Evolutionary conservation across 257 asterid genomes (phyloP).

Genomic region (Solanum etuberosum): DNA sequence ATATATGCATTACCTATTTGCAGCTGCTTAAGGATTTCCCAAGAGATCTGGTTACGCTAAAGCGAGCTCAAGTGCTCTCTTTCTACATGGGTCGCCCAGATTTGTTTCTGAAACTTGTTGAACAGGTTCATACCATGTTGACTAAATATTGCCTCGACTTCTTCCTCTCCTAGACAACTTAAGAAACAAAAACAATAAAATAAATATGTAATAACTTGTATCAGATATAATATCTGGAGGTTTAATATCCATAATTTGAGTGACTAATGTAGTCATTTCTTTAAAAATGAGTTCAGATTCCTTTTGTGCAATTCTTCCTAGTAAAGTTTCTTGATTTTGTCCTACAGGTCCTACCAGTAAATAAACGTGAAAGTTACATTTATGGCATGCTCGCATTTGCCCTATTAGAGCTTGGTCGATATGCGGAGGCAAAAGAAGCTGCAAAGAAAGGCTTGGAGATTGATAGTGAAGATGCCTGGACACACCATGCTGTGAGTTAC

Average conservation of each 20-base stretch:
- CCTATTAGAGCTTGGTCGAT: constrained; percentile 72
- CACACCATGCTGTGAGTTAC: constrained; percentile 83
- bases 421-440: constrained; percentile 70
- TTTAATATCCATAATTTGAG: neutral
- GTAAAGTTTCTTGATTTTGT: neutral
- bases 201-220: neutral
- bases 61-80: constrained; percentile 80
- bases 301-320: neutral
- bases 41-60: constrained; percentile 64
- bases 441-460: constrained; percentile 66
- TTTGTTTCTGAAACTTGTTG: constrained; percentile 60
- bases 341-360: constrained; percentile 59
- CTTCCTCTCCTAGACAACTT: neutral
- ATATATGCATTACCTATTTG: constrained; percentile 6
- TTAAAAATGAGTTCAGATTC: neutral
- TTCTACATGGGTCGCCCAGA: constrained; percentile 84
- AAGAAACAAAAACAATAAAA: neutral
- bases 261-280: neutral
- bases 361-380: constrained; percentile 50
- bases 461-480: constrained; percentile 72
- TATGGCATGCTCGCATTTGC: constrained; percentile 93
- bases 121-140: constrained; percentile 37
- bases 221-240: neutral
- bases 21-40: constrained; percentile 79
- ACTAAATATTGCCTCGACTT: neutral